Conservation (phyloP, 2,329 filamentous ascomycete genomes). For the Fusarium zealandicum region DNA sequence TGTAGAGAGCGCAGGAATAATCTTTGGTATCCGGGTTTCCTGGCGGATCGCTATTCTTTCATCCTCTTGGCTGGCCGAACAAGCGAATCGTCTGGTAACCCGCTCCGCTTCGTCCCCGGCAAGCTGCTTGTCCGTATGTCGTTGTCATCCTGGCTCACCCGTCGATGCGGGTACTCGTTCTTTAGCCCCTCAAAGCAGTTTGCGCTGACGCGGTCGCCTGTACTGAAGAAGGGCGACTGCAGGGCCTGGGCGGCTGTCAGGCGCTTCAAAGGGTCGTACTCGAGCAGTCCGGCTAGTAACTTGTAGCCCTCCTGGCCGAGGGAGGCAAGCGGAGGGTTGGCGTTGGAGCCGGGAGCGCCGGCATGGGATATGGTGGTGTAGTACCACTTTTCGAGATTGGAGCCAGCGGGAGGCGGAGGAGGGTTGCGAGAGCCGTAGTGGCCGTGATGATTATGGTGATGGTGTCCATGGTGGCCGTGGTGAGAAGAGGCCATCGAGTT, state of each 20-base stretch:
- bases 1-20: too few species aligned
- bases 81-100: conserved; percentile 81
- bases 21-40: neutral
- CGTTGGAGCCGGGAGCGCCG: conserved; percentile 44
- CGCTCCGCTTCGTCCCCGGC: conserved; percentile 89
- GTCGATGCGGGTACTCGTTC: conserved; percentile 85
- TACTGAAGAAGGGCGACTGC: conserved; percentile 88
- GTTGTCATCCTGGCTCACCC: conserved; percentile 94
- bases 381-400: conserved; percentile 81
- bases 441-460: conserved; percentile 58
- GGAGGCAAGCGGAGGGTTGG: conserved; percentile 56
- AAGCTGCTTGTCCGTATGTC: conserved; percentile 91
- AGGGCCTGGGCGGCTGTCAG: conserved; percentile 88
- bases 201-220: conserved; percentile 73
- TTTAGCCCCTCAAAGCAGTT: conserved; percentile 94
- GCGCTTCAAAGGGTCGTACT: conserved; percentile 91
- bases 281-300: conserved; percentile 80
- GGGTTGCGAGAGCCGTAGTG: conserved; percentile 51
- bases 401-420: conserved; percentile 42
- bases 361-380: conserved; percentile 71
- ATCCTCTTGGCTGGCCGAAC: conserved; percentile 67
- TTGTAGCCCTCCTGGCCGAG: conserved; percentile 81
- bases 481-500: conserved; percentile 54
- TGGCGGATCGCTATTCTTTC: conserved; percentile 56
- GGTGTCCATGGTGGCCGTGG: conserved; percentile 49